Evolutionary conservation across 2,329 filamentous ascomycete genomes (phyloP).

Genomic region (Fusarium brachygibbosum): DNA sequence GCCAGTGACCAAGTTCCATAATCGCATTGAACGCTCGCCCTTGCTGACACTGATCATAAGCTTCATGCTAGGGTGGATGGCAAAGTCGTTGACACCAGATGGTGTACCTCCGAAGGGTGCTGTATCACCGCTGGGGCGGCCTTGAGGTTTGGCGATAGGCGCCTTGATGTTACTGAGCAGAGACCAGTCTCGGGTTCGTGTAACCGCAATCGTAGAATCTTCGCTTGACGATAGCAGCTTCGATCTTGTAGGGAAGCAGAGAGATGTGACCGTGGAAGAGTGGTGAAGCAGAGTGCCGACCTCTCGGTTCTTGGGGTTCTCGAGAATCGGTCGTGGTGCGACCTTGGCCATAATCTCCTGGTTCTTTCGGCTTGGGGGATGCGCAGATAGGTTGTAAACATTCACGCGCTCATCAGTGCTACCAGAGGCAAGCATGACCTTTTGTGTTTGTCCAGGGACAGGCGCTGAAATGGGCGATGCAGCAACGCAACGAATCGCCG

Average conservation of each 20-base stretch:
- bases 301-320: constrained; percentile 90
- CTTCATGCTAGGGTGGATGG: constrained; percentile 96
- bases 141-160: constrained; percentile 83
- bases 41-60: constrained; percentile 93
- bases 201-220: constrained; percentile 91
- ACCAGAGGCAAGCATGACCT: constrained; percentile 90
- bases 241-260: constrained; percentile 85
- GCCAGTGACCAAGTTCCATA: constrained; percentile 97
- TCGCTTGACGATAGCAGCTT: constrained; percentile 92
- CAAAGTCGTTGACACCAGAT: constrained; percentile 93
- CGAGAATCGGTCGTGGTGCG: constrained; percentile 78
- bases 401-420: constrained; percentile 96
- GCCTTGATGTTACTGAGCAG: constrained; percentile 89
- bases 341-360: constrained; percentile 75
- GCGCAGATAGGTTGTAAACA: constrained; percentile 87
- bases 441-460: constrained; percentile 74
- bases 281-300: constrained; percentile 91
- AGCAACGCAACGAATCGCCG: constrained; percentile 89
- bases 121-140: constrained; percentile 90
- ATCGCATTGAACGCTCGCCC: constrained; percentile 89
- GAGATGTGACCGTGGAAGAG: constrained; percentile 80
- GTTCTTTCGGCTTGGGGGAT: constrained; percentile 69
- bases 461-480: constrained; percentile 80
- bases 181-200: constrained; percentile 89
- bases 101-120: constrained; percentile 84